Conservation (phyloP, 2,329 filamentous ascomycete genomes). For the Cercospora zeina region DNA sequence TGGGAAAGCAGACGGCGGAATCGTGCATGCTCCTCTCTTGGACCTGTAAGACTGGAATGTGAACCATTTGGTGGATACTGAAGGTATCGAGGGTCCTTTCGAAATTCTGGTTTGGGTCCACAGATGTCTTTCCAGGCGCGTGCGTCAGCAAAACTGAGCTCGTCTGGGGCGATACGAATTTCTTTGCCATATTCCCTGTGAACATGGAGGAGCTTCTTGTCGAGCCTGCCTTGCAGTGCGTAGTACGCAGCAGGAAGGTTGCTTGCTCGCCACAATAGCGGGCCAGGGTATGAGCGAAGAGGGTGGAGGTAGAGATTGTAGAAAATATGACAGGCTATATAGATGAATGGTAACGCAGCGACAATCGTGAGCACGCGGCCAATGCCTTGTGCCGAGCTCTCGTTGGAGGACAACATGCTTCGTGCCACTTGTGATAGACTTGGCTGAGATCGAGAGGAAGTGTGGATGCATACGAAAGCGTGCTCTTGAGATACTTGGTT, state of each 20-base stretch:
- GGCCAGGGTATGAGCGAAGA: constrained; percentile 43
- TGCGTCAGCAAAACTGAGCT: constrained; percentile 48
- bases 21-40: constrained; percentile 19
- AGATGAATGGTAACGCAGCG: constrained; percentile 7
- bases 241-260: constrained; percentile 20
- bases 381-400: background rate
- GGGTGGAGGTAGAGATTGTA: constrained; percentile 50
- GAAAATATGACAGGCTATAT: constrained; percentile 22
- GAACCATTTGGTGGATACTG: constrained; percentile 39
- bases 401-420: background rate
- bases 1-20: constrained; percentile 25
- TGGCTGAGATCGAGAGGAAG: background rate
- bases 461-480: background rate
- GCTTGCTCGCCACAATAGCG: constrained; percentile 33
- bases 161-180: constrained; percentile 50
- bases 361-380: constrained; percentile 5
- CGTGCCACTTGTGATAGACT: background rate
- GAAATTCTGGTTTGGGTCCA: constrained; percentile 27
- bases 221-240: constrained; percentile 18
- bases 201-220: constrained; percentile 25
- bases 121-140: constrained; percentile 49
- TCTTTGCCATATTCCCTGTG: constrained; percentile 46
- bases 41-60: constrained; percentile 21
- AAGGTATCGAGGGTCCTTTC: constrained; percentile 20
- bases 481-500: background rate